Evolutionary conservation across 2,329 filamentous ascomycete species (phyloP).

Genomic region (Orbilia oligospora): DNA sequence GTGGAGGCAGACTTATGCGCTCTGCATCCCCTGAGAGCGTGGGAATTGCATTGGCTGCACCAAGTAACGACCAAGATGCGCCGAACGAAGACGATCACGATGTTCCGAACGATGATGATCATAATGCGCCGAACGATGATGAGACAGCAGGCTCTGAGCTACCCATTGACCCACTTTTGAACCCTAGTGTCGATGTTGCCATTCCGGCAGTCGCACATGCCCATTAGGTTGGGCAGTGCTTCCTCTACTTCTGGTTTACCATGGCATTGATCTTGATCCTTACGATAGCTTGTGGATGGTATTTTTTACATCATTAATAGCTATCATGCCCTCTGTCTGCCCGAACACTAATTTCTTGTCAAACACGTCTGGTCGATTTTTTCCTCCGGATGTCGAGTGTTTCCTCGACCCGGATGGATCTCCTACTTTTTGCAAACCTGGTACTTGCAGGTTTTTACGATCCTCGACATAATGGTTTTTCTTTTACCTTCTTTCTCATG

Average conservation of each 20-base stretch:
- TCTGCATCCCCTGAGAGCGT: constrained; percentile 46
- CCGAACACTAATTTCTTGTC: neutral
- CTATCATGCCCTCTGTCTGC: neutral
- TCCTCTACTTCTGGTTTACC: neutral
- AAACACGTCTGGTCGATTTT: neutral
- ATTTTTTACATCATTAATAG: neutral
- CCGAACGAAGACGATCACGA: neutral
- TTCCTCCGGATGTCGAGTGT: neutral
- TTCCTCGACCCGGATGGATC: too few relatives aligned
- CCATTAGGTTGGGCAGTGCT: constrained; percentile 8
- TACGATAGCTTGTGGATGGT: constrained; percentile 1
- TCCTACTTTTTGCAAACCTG: too few relatives aligned
- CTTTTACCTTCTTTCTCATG: neutral
- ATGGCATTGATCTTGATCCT: neutral
- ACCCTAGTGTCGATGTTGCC: constrained; percentile 11
- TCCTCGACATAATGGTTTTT: too few relatives aligned
- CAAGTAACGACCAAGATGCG: constrained; percentile 5
- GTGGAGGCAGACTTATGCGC: constrained; percentile 49
- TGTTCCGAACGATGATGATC: constrained; percentile 1
- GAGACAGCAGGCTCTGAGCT: constrained; percentile 18
- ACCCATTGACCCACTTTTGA: constrained; percentile 49
- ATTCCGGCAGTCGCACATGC: constrained; percentile 26
- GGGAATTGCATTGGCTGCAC: constrained; percentile 6
- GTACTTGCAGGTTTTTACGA: too few relatives aligned
- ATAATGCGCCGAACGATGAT: constrained; percentile 11